Evolutionary conservation across 2,329 filamentous ascomycete genomes (phyloP).

Genomic region (Aquanectria penicillioides): DNA sequence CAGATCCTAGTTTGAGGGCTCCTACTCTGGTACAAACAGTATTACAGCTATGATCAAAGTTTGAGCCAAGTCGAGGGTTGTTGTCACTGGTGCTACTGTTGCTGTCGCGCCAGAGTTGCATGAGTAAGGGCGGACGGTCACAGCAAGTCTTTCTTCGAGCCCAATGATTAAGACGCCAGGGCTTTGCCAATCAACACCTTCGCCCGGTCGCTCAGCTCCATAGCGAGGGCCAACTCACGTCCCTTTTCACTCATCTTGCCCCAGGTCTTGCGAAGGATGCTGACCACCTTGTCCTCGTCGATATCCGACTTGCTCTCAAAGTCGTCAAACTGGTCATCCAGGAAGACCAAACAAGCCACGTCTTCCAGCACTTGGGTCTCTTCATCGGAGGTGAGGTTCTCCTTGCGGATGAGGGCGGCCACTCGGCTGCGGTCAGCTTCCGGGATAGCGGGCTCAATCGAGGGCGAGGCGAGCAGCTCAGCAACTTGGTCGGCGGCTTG

Average conservation of each 20-base stretch:
- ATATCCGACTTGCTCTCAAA: constrained; percentile 74
- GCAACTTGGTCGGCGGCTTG: constrained; percentile 67
- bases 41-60: too few species aligned
- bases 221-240: constrained; percentile 70
- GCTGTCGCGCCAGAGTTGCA: too few species aligned
- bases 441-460: constrained; percentile 50
- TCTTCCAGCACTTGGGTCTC: constrained; percentile 85
- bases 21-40: too few species aligned
- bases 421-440: constrained; percentile 68
- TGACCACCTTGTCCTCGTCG: constrained; percentile 81
- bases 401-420: constrained; percentile 80
- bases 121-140: too few species aligned
- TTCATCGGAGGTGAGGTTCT: constrained; percentile 67
- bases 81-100: too few species aligned
- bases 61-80: too few species aligned
- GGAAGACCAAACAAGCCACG: constrained; percentile 85
- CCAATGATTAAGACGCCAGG: constrained; percentile 48
- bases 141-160: not conserved
- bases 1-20: too few species aligned
- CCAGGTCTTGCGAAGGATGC: constrained; percentile 79
- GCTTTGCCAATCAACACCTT: constrained; percentile 72
- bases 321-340: constrained; percentile 86
- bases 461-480: constrained; percentile 58
- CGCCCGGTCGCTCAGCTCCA: constrained; percentile 72
- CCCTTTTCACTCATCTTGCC: constrained; percentile 76